Percentiles rank a stretch among this genome's conserved stretches.
phyloP scores from a whole-genome alignment of 192 early-diverging fungal species.

The Coemansia furcata region DNA sequence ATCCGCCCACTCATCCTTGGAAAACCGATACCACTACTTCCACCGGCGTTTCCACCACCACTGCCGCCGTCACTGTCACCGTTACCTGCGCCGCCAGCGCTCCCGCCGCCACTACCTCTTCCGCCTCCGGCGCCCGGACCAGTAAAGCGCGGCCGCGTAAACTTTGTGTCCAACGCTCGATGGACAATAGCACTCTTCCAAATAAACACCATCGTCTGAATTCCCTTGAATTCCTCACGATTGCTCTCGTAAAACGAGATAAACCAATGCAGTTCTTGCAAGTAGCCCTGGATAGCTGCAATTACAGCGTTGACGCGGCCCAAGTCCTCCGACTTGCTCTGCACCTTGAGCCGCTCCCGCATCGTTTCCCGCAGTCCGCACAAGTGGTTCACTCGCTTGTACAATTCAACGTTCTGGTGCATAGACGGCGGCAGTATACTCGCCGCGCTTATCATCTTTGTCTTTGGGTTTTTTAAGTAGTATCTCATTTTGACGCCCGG shows the following conservation, averaged over 20 bases:
- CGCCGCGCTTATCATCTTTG: conserved; percentile 30
- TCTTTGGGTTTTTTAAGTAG: conserved; percentile 46
- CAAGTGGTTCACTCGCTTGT: conserved; percentile 41
- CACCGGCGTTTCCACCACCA: conserved; percentile 3
- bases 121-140: conserved; percentile 23
- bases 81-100: background rate
- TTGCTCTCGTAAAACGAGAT: conserved; percentile 38
- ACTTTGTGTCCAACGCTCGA: conserved; percentile 25
- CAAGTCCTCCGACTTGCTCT: conserved; percentile 45
- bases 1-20: conserved; percentile 23
- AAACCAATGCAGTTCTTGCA: conserved; percentile 50
- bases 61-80: conserved; percentile 2
- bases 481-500: conserved; percentile 23
- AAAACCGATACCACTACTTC: background rate
- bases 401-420: conserved; percentile 45
- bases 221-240: conserved; percentile 27
- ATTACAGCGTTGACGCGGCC: conserved; percentile 23
- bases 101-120: conserved; percentile 6
- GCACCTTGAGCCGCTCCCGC: conserved; percentile 45
- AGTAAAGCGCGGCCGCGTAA: conserved; percentile 20
- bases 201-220: conserved; percentile 41
- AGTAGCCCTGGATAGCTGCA: conserved; percentile 30
- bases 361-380: conserved; percentile 45
- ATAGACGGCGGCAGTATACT: conserved; percentile 37
- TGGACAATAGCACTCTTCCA: conserved; percentile 52